phyloP scores from a whole-genome alignment of 495 filamentous ascomycete species.

The Neurospora sp. region DNA sequence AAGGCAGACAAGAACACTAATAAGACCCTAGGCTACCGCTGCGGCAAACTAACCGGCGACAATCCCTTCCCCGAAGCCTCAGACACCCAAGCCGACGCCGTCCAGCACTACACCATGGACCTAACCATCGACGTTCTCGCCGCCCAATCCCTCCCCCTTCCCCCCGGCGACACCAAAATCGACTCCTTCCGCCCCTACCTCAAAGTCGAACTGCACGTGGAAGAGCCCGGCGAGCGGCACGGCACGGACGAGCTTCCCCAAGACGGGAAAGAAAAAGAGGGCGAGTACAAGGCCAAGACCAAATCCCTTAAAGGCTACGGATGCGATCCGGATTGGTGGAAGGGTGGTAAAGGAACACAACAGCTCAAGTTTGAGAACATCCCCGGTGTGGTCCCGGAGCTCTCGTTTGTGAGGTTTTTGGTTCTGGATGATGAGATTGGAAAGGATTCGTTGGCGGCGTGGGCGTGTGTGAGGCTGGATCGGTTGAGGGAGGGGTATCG shows the following conservation, averaged over 20 bases:
- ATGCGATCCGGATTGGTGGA: slow-evolving; percentile 55
- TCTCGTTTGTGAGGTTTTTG: slow-evolving; percentile 81
- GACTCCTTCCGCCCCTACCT: slow-evolving; percentile 65
- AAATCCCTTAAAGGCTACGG: slow-evolving; percentile 41
- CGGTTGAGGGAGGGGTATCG: slow-evolving; percentile 64
- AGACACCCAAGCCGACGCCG: slow-evolving; percentile 20
- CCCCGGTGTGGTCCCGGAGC: slow-evolving; percentile 57
- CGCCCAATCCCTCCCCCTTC: slow-evolving; percentile 46
- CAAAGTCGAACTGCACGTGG: slow-evolving; percentile 73
- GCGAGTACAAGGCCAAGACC: slow-evolving; percentile 63
- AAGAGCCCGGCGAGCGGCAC: slow-evolving; percentile 43
- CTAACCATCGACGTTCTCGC: slow-evolving; percentile 45
- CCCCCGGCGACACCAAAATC: slow-evolving; percentile 42
- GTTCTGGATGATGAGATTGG: slow-evolving; percentile 72
- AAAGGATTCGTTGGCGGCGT: slow-evolving; percentile 66
- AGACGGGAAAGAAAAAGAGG: slow-evolving; percentile 34
- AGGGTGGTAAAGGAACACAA: not conserved
- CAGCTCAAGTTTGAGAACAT: slow-evolving; percentile 28
- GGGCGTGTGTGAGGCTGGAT: slow-evolving; percentile 81
- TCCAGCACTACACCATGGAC: slow-evolving; percentile 39
- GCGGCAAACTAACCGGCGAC: slow-evolving; percentile 4
- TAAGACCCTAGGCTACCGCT: slow-evolving; percentile 21
- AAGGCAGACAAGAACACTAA: not conserved
- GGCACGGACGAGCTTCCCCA: slow-evolving; percentile 22
- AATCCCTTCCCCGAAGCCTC: not conserved